These are phyloP conservation scores for Cutaneotrichosporon curvatum DNA, from an alignment of 1,284 basidiomycete genomes.

Conservation along the genomic window DNA sequence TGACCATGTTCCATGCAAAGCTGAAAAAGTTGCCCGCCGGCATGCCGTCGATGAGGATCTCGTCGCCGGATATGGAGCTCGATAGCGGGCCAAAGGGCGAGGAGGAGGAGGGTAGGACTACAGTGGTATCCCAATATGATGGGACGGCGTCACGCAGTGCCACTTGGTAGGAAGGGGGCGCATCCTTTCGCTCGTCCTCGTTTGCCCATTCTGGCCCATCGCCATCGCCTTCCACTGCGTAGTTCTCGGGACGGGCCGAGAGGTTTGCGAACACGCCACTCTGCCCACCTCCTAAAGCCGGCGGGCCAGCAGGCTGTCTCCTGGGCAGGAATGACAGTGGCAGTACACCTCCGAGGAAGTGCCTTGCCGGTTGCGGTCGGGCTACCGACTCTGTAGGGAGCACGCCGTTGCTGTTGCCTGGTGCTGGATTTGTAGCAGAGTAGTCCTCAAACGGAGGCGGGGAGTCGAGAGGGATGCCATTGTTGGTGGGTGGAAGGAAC, in stretches of 20 bases:
- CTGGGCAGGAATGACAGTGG: constrained; percentile 65
- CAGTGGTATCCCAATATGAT: constrained; percentile 94
- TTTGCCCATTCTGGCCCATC: constrained; percentile 60
- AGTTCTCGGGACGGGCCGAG: constrained; percentile 71
- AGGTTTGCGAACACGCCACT: constrained; percentile 97
- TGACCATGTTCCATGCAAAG: constrained; percentile 55
- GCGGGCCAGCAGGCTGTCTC: constrained; percentile 30
- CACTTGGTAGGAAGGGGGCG: constrained; percentile 81
- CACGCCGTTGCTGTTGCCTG: constrained; percentile 72
- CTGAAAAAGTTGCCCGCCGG: constrained; percentile 51
- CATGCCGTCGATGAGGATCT: constrained; percentile 54
- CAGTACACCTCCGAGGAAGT: constrained; percentile 60
- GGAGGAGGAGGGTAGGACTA: constrained; percentile 57
- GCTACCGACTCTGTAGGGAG: constrained; percentile 54
- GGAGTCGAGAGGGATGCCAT: constrained; percentile 59
- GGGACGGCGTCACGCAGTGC: constrained; percentile 89
- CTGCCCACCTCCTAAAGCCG: constrained; percentile 58
- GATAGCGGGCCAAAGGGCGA: constrained; percentile 48
- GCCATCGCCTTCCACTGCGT: constrained; percentile 52
- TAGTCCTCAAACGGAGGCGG: constrained; percentile 61
- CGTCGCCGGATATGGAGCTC: constrained; percentile 48
- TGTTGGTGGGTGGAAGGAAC: constrained; percentile 40
- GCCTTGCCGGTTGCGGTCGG: constrained; percentile 54
- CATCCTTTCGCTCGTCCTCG: constrained; percentile 71
- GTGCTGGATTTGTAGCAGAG: constrained; percentile 57